Base-by-base conservation (phyloP, 2,329 filamentous ascomycete genomes). In the Aspergillus tubingensis region DNA sequence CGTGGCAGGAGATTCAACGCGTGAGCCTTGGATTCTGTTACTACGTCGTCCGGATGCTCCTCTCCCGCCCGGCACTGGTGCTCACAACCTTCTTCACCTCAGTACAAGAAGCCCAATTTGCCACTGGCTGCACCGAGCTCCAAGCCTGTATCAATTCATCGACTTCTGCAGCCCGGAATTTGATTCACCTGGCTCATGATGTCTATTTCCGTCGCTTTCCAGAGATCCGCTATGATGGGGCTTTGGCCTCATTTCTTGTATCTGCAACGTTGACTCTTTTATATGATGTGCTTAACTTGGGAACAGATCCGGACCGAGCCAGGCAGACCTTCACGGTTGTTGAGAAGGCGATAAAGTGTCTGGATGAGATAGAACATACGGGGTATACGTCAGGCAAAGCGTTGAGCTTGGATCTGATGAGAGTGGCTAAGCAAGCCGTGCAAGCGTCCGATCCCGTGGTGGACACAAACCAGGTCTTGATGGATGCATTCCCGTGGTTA, bases 1-100 rank as follows among this genome's bases (percentile, higher is more conserved):
- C 55, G 32, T 64, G 62, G 62, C 62, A 64, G 23, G 62, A 64
- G 39, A 58, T 64, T 47, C 62, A 64, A 36, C 52, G 62, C n/a
- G 19, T 62, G 25, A 54, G 48, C 10, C 32, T 62, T 3, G 62
- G 62, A 2, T 50, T 58, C 15, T 47, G 41, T 41, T 64, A 62
- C 36, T 54, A 62, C 27, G 25, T 57, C 1, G 44, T 60, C 3
- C 54, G 58, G 13, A 64, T 62, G 57, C 57, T 64, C 2, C 41
- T 64, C 8, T 60, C 59, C 17, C 60, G 62, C 17, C 60, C 57
- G 3, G 55, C 55, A 2, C 36, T 64, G 3, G 57, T 64, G 21
- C 21, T 62, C 10, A 60, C 60, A 5, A 60, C 62, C 8, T 62
- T 63, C 41, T 57, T 64, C 51, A 21, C 48, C 15, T 59, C 55